Base-by-base conservation (phyloP, 768 basidiomycete genomes). In the Melanogaster broomeanus region DNA sequence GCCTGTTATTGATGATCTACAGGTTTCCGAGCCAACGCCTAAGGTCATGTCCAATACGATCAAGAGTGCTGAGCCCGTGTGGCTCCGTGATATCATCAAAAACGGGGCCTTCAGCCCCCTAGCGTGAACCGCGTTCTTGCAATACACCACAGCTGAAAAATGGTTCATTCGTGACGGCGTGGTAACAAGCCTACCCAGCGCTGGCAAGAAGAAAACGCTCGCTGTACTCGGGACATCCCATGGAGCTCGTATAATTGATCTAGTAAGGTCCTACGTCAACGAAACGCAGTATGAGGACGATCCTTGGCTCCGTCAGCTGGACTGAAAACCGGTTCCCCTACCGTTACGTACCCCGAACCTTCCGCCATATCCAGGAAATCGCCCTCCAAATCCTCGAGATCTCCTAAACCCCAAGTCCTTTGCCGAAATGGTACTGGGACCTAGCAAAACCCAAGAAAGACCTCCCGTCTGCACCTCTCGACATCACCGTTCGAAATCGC, bases 371-470 rank as follows among this genome's bases (percentile, higher is more conserved):
- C 46, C 18, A 37, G 18, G 22, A 18, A 43, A 22, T 18, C 46
- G 31, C 19, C 46, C 19, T 49, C 61, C 19, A 52, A 74, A 62
- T 33, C 46, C 42, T 44, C 61, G 1, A 75, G 74, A 48, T 65
- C 68, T 10, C 39, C 58, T 13, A 80, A 78, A 57, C 72, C 73
- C 4, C 77, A 77, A 11, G 77, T 85, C 0, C 48, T 75, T n/a
- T 98, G 93, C 96, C 95, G 1, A 90, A 91, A 65, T 98, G 97
- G 97, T 99, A 91, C 64, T 93, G 88, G 90, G 94, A 98, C 22
- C 80, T 92, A 3, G 75, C 87, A 3, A 84, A 77, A 60, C 90
- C 87, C 3, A 87, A 81, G 71, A 86, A 85, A 64, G 84, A 75
- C 51, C 62, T 75, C 49, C 74, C 80, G 6, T 84, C 84, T 1